These are phyloP conservation scores for Allium sativum DNA, from an alignment of 106 monocot genomes.

Conservation along the genomic window DNA sequence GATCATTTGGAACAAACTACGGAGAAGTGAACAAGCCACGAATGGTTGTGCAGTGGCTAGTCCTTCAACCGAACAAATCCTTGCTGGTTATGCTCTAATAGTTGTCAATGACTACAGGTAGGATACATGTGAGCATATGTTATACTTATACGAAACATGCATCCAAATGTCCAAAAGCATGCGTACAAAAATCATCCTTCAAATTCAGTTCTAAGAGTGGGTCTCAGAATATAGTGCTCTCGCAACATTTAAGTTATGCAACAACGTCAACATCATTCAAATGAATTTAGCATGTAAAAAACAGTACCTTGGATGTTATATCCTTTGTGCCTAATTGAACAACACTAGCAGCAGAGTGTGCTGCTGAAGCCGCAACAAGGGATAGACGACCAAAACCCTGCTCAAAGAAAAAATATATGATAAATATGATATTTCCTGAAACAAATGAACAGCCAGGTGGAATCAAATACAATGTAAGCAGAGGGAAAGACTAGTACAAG, in stretches of 20 bases:
- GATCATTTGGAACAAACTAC: too few relatives aligned
- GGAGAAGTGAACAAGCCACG: too few relatives aligned
- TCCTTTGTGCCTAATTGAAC: conserved; percentile 20
- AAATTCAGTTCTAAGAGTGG: not conserved
- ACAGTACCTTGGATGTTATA: conserved; percentile 20
- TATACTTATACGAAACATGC: not conserved
- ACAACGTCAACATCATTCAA: not conserved
- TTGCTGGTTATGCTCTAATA: not conserved
- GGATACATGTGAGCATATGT: not conserved
- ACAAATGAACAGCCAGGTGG: not conserved
- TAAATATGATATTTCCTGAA: not conserved
- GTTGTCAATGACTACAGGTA: not conserved
- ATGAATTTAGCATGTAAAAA: not conserved
- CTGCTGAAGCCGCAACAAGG: conserved; percentile 20
- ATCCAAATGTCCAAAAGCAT: not conserved
- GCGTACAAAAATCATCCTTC: not conserved
- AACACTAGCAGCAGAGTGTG: conserved; percentile 18
- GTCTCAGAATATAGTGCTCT: not conserved
- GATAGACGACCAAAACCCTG: conserved; percentile 22
- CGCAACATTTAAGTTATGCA: too few relatives aligned
- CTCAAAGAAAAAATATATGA: not conserved
- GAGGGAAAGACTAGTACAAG: not conserved
- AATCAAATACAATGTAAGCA: not conserved
- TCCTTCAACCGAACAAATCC: too few relatives aligned
- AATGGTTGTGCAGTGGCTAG: too few relatives aligned